phyloP scores from a whole-genome alignment of 768 basidiomycete genomes.

The Mycena chlorophos region DNA sequence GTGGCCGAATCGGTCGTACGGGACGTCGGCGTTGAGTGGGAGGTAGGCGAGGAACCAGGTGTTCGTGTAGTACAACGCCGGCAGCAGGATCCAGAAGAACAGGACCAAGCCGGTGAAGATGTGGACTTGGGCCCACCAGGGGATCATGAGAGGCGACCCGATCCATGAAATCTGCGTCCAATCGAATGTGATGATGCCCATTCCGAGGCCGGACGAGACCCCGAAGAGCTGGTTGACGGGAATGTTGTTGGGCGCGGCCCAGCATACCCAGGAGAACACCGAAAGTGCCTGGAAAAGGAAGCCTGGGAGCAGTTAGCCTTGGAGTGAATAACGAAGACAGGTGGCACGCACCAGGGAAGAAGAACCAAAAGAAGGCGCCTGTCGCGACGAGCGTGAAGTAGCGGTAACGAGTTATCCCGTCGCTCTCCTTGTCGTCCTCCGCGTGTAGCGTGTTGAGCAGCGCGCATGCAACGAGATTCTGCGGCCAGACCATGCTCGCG shows the following conservation, averaged over 20 bases:
- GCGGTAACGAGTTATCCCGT: slow-evolving; percentile 70
- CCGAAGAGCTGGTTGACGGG: slow-evolving; percentile 79
- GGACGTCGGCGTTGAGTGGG: slow-evolving; percentile 76
- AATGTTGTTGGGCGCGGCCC: slow-evolving; percentile 67
- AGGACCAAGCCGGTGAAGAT: slow-evolving; percentile 84
- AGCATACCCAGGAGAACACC: slow-evolving; percentile 75
- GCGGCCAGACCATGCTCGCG: slow-evolving; percentile 98
- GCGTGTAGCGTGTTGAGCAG: slow-evolving; percentile 95
- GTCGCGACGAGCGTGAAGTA: slow-evolving; percentile 72
- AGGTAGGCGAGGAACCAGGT: slow-evolving; percentile 85
- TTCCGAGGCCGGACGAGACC: slow-evolving; percentile 63
- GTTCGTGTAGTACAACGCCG: slow-evolving; percentile 90
- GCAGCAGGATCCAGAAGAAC: slow-evolving; percentile 91
- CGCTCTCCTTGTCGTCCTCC: slow-evolving; percentile 73
- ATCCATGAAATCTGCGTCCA: slow-evolving; percentile 74
- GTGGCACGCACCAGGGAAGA: slow-evolving; percentile 74
- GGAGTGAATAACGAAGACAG: not conserved
- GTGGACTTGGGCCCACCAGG: slow-evolving; percentile 98
- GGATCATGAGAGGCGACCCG: slow-evolving; percentile 72
- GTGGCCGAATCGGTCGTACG: slow-evolving; percentile 81
- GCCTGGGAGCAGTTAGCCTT: slow-evolving; percentile 43
- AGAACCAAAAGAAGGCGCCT: slow-evolving; percentile 83
- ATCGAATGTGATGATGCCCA: slow-evolving; percentile 77
- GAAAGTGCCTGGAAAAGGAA: slow-evolving; percentile 82
- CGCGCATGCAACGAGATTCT: slow-evolving; percentile 92